A percentile compares a stretch with the other conserved stretches of the same genome.
Conservation (phyloP, 2,329 filamentous ascomycete species). For the Talaromyces sp. region DNA sequence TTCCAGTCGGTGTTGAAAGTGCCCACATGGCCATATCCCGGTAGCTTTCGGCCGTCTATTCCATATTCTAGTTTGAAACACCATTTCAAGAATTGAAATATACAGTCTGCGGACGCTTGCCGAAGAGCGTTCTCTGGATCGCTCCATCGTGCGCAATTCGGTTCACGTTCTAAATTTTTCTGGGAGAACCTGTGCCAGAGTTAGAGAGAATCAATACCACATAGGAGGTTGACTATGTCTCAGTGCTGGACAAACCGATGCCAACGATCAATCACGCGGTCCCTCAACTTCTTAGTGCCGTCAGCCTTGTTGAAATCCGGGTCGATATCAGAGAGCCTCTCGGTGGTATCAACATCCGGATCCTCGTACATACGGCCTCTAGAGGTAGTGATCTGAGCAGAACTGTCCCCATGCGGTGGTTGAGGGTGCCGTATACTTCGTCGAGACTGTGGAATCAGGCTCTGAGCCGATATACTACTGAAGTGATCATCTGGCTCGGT, state of each 20-base stretch:
- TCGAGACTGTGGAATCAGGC: not conserved
- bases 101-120: slow-evolving; percentile 21
- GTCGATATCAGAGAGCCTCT: slow-evolving; percentile 22
- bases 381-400: not conserved
- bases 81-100: slow-evolving; percentile 21
- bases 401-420: not conserved
- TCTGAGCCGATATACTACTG: not conserved
- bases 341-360: slow-evolving; percentile 22
- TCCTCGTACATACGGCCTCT: not conserved
- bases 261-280: slow-evolving; percentile 19
- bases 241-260: slow-evolving; percentile 16
- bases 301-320: slow-evolving; percentile 22
- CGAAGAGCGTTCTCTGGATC: slow-evolving; percentile 20
- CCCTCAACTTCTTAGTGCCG: slow-evolving; percentile 21
- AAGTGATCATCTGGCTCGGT: not conserved
- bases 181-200: not conserved
- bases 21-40: slow-evolving; percentile 21
- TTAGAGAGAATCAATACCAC: not conserved
- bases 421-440: not conserved
- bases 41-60: slow-evolving; percentile 13
- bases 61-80: slow-evolving; percentile 22
- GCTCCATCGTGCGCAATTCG: slow-evolving; percentile 5
- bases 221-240: not conserved
- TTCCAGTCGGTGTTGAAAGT: slow-evolving; percentile 24
- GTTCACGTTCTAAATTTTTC: not conserved